Base-by-base conservation (phyloP, 495 filamentous ascomycete species). In the Xylaria palmicola region DNA sequence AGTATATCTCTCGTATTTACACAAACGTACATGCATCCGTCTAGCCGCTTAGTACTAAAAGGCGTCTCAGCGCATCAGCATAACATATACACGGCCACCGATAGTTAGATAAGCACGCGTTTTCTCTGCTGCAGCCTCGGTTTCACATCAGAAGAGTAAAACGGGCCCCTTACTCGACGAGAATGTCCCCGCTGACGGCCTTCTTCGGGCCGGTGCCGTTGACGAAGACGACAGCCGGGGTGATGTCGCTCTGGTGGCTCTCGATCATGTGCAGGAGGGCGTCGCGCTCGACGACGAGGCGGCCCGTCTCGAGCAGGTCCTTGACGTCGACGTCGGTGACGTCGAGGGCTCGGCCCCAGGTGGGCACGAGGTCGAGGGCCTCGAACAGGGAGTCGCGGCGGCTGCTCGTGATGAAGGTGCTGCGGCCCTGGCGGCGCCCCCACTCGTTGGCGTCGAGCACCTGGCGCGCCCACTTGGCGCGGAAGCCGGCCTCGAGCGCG, bases 261-360 rank as follows among this genome's bases (percentile, higher is more conserved):
- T 78, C 74, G 71, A 97, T 78, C 66, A 98, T 86, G 71, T 80
- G 76, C 72, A 88, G 83, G 74, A 98, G 78, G 43, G 92, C 93
- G 59, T 75, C 74, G 75, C 86, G 86, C 83, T 98, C 94, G 66
- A 98, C 88, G 52, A 97, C 85, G 65, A 97, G 76, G 60, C 91
- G 83, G 41, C 89, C 89, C 40, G 89, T 84, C 78, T 94, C 90
- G 69, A 98, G 70, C 60, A 97, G 74, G 75, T 96, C 88, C 82
- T 97, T 97, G 40, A 97, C 92, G 81, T 97, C 93, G 40, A 97
- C 88, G 64, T 97, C 90, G 13, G 73, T 74, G 58, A 85, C 77
- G 63, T 82, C 79, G 72, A 90, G 68, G n/a, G 87, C 85, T 59
- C 84, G 83, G 10, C 88, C 91, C 62, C 88, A 81, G 62, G 82